phyloP scores from a whole-genome alignment of 768 basidiomycete species.

The Scleroderma citrinum region DNA sequence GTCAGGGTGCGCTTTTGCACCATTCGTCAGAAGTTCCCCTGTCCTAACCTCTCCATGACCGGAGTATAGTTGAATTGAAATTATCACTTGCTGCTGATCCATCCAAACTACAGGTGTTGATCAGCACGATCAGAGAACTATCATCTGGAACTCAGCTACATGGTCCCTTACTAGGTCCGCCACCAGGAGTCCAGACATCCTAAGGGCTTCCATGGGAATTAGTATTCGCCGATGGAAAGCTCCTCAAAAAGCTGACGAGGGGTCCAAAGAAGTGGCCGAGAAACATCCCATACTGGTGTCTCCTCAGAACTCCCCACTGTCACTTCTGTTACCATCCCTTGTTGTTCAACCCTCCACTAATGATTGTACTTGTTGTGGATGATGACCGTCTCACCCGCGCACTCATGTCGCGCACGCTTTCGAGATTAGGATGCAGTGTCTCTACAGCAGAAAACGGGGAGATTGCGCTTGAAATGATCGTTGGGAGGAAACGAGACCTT shows the following conservation, averaged over 20 bases:
- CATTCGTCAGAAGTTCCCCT: not conserved
- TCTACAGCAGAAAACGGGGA: conserved; percentile 81
- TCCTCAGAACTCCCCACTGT: conserved; percentile 6
- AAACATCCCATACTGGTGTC: not conserved
- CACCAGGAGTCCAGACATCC: not conserved
- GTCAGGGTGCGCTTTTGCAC: conserved; percentile 39
- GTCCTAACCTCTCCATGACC: conserved; percentile 24
- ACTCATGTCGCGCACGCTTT: conserved; percentile 74
- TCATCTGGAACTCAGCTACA: conserved; percentile 33
- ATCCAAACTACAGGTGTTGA: conserved; percentile 30
- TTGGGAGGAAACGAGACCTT: conserved; percentile 32
- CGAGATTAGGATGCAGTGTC: conserved; percentile 75
- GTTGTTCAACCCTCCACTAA: conserved; percentile 20
- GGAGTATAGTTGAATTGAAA: conserved; percentile 53
- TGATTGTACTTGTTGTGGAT: conserved; percentile 76
- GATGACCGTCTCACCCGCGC: conserved; percentile 77
- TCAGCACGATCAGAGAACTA: conserved; percentile 38
- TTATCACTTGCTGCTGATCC: conserved; percentile 33
- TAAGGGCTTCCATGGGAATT: not conserved
- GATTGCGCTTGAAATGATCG: conserved; percentile 65
- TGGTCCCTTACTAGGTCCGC: conserved; percentile 12
- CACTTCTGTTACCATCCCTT: conserved; percentile 10
- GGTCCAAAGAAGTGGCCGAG: not conserved
- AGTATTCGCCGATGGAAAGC: not conserved
- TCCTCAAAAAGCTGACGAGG: conserved; percentile 5